Percentiles rank a stretch among this genome's conserved stretches.
Evolutionary conservation across 148 eudicot species (phyloP).

Genomic region (Polygonum aviculare): DNA sequence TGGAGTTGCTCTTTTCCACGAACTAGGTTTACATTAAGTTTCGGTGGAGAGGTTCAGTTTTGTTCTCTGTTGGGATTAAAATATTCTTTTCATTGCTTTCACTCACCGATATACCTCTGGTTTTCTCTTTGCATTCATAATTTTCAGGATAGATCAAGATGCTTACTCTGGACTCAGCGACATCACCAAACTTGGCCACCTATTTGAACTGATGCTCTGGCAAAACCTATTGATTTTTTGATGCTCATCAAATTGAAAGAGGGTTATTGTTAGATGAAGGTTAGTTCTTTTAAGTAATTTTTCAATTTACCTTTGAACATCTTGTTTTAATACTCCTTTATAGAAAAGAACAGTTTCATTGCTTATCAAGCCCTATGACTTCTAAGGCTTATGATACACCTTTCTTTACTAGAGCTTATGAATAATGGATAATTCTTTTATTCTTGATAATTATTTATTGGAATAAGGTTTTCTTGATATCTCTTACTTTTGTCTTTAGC

Average conservation of each 20-base stretch:
- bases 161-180: constrained; percentile 97
- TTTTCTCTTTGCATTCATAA: not conserved
- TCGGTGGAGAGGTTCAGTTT: constrained; percentile 84
- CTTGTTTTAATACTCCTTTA: not conserved
- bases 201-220: constrained; percentile 78
- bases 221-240: constrained; percentile 75
- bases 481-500: not conserved
- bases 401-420: not conserved
- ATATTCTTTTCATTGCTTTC: constrained; percentile 9
- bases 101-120: constrained; percentile 1
- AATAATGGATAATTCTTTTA: not conserved
- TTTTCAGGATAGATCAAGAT: constrained; percentile 86
- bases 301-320: not conserved
- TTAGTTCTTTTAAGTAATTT: constrained; percentile 22
- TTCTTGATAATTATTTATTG: not conserved
- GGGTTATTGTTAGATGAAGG: constrained; percentile 76
- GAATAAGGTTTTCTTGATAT: not conserved
- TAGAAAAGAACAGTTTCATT: not conserved
- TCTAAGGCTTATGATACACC: not conserved
- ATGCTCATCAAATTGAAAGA: constrained; percentile 90
- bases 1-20: constrained; percentile 74
- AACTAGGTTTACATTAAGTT: constrained; percentile 67
- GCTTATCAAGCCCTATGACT: not conserved
- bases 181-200: constrained; percentile 99
- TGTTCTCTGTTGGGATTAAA: not conserved